Evolutionary conservation across 495 filamentous ascomycete genomes (phyloP).

Genomic region (Lentithecium fluviatile): DNA sequence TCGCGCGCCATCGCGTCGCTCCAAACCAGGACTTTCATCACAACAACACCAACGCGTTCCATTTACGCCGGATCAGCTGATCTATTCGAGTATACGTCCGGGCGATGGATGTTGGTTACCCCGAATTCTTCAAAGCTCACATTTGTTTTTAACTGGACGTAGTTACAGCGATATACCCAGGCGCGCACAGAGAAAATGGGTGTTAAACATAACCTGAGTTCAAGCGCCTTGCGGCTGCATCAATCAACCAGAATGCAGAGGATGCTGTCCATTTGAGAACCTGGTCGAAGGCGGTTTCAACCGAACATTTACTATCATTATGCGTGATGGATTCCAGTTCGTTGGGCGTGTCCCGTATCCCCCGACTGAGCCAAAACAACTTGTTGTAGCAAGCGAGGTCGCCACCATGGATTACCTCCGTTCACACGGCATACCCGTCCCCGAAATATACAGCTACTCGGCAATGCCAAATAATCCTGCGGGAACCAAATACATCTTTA

Average conservation of each 20-base stretch:
- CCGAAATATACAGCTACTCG: conserved; percentile 23
- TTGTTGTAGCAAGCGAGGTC: conserved; percentile 49
- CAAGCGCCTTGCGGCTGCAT: not conserved
- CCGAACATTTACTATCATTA: conserved; percentile 8
- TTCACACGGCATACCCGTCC: conserved; percentile 41
- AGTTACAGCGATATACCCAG: not conserved
- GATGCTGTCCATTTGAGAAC: conserved; percentile 15
- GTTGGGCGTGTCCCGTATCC: conserved; percentile 14
- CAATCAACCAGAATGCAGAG: not conserved
- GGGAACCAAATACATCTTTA: conserved; percentile 32
- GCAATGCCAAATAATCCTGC: conserved; percentile 22
- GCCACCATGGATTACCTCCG: conserved; percentile 47
- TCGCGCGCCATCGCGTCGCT: too few relatives aligned
- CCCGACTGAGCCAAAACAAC: conserved; percentile 37
- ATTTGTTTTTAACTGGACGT: too few relatives aligned
- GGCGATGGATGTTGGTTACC: conserved; percentile 8
- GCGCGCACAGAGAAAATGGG: conserved; percentile 1
- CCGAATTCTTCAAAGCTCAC: too few relatives aligned
- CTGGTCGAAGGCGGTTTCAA: conserved; percentile 26
- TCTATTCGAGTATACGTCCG: conserved; percentile 12
- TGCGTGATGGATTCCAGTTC: conserved; percentile 11
- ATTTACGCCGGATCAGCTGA: conserved; percentile 1
- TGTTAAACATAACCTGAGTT: conserved; percentile 8
- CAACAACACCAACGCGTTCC: too few relatives aligned
- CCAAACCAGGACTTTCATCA: too few relatives aligned